Percentiles rank a stretch among this genome's conserved stretches.
Evolutionary conservation across 2,329 filamentous ascomycete species (phyloP).

Genomic region (Claviceps monticola): DNA sequence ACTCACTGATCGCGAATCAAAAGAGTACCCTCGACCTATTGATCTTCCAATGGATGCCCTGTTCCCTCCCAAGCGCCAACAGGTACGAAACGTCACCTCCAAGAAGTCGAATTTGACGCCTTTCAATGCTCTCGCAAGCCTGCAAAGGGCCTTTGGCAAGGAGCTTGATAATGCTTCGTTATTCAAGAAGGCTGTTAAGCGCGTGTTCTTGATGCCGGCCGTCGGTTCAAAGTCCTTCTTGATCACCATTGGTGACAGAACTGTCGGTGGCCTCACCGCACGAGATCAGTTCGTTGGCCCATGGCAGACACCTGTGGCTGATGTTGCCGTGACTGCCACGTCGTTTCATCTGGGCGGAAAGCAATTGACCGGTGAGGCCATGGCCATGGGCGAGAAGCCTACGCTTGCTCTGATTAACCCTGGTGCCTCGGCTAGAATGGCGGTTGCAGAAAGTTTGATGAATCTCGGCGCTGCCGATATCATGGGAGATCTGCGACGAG

Average conservation of each 20-base stretch:
- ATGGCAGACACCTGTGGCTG: slow-evolving; percentile 88
- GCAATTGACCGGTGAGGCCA: slow-evolving; percentile 76
- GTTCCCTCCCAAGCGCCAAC: slow-evolving; percentile 76
- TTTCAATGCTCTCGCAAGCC: slow-evolving; percentile 55
- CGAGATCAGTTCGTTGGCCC: slow-evolving; percentile 93
- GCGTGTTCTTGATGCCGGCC: slow-evolving; percentile 71
- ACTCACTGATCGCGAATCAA: slow-evolving; percentile 67
- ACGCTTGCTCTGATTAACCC: slow-evolving; percentile 80
- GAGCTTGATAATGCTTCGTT: slow-evolving; percentile 38
- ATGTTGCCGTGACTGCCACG: slow-evolving; percentile 84
- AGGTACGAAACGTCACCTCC: slow-evolving; percentile 60
- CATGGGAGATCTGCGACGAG: slow-evolving; percentile 58
- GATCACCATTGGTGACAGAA: slow-evolving; percentile 90
- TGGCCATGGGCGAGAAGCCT: slow-evolving; percentile 93
- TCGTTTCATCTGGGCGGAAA: slow-evolving; percentile 54
- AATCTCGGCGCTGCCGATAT: slow-evolving; percentile 72
- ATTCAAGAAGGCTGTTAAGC: slow-evolving; percentile 53
- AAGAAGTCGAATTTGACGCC: slow-evolving; percentile 51
- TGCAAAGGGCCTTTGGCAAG: slow-evolving; percentile 50
- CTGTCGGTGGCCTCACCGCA: slow-evolving; percentile 75
- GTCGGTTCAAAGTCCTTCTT: slow-evolving; percentile 97
- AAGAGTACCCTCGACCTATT: slow-evolving; percentile 62
- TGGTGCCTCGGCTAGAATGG: slow-evolving; percentile 87
- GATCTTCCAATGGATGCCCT: slow-evolving; percentile 80
- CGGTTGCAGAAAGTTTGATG: slow-evolving; percentile 83